Percentiles rank a stretch among this genome's conserved stretches.
Evolutionary conservation across 495 filamentous ascomycete species (phyloP).

Genomic region (Tuber magnatum): DNA sequence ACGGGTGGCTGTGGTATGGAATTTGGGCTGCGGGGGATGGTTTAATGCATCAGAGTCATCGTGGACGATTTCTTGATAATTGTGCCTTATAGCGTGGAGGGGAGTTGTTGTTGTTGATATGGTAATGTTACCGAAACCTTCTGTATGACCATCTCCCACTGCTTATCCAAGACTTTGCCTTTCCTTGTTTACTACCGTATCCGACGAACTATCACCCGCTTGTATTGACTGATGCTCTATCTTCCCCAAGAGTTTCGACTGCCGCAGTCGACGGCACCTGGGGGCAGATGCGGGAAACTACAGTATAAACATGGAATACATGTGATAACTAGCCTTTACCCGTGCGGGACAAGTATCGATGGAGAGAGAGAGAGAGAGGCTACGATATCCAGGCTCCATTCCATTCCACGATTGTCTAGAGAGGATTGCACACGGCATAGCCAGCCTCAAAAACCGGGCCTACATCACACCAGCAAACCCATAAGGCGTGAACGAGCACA

Average conservation of each 20-base stretch:
- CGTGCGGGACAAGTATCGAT: background rate
- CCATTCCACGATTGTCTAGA: background rate
- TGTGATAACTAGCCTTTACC: background rate
- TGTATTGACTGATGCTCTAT: background rate
- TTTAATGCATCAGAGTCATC: background rate
- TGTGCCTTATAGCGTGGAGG: background rate
- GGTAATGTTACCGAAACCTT: background rate
- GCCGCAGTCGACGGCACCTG: too few relatives aligned
- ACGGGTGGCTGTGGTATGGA: constrained; percentile 67
- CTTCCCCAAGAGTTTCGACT: too few relatives aligned
- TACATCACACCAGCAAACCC: background rate
- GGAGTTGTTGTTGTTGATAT: background rate
- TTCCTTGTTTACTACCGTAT: background rate
- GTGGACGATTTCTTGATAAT: background rate
- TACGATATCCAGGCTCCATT: background rate
- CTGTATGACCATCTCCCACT: too few relatives aligned
- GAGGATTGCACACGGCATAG: background rate
- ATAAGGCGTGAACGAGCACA: background rate
- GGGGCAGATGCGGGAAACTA: too few relatives aligned
- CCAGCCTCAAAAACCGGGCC: too few relatives aligned
- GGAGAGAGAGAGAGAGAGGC: too few relatives aligned
- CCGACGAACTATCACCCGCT: background rate
- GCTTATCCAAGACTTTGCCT: background rate
- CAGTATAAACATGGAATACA: background rate
- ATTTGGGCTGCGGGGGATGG: constrained; percentile 50